Base-by-base conservation (phyloP, 129 eudicot genomes). In the Gnaphalium uliginosum region DNA sequence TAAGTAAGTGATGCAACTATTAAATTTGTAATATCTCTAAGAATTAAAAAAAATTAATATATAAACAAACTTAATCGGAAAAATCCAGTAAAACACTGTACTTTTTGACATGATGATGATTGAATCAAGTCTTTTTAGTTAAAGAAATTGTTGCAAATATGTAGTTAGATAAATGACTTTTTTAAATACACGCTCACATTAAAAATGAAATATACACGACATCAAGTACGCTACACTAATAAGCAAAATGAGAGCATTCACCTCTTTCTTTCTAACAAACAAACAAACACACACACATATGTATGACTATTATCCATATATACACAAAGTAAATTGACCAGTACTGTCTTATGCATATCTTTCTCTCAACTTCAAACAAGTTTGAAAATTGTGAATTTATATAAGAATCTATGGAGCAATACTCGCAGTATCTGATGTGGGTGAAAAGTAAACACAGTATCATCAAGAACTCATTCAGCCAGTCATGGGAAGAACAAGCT, bases 401-500 rank as follows among this genome's bases (percentile, higher is more conserved):
- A 23, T 1, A 19, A 56, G 24, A 30, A 66, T 23, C 14, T 26
- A 86, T 86, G 90, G 86, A 86, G 82, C 85, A 83, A 29, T 70
- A 77, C 74, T 69, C 87, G 50, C 83, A 86, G 25, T 86, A 86
- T 76, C 54, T 86, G 85, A 81, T 81, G 87, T 83, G 82, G 87
- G 65, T 83, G 59, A 83, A 81, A 69, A 81, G 65, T 56, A 78
- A 86, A 48, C 72, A 73, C 18, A 50, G 58, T 11, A 80, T 80
- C 25, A 33, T 79, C 27, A 83, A 83, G 2, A 78, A 62, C 69
- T 75, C 84, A 5, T 79, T 73, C 32, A 83, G 66, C 11, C 51
- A 58, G 43, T 84, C 86, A 15, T 83, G 87, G 83, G 86, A 88
- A 72, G 87, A 85, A 46, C 63, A 87, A 68, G 92, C 85, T 69